Evolutionary conservation across 805 yeast species (phyloP).

Genomic region (Isabelozyma pseudorhagii): DNA sequence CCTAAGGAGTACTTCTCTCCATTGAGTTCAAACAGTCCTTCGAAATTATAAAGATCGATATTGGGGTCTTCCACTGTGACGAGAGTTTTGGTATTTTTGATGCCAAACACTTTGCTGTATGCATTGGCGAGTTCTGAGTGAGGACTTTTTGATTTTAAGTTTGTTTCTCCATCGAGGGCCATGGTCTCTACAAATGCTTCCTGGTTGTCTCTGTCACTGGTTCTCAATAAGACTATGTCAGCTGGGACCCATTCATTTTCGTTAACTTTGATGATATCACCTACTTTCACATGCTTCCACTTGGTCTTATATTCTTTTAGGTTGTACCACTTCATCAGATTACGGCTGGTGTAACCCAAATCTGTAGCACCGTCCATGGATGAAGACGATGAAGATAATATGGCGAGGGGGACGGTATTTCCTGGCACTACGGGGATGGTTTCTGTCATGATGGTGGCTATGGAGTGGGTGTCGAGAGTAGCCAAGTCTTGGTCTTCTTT

Average conservation of each 20-base stretch:
- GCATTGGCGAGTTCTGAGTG: conserved; percentile 57
- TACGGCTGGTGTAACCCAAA: conserved; percentile 10
- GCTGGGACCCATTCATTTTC: conserved; percentile 96
- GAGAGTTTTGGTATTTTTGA: conserved; percentile 49
- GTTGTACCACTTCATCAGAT: conserved; percentile 25
- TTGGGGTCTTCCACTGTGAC: conserved; percentile 89
- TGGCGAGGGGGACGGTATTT: conserved; percentile 1
- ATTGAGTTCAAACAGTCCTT: conserved; percentile 60
- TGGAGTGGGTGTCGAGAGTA: conserved; percentile 34
- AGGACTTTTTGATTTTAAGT: conserved; percentile 72
- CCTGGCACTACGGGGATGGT: conserved; percentile 19
- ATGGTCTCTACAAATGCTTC: conserved; percentile 84
- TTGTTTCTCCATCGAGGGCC: conserved; percentile 98
- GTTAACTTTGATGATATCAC: conserved; percentile 69
- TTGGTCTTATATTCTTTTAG: conserved; percentile 27
- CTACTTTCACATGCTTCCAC: conserved; percentile 87
- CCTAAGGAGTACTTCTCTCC: conserved; percentile 56
- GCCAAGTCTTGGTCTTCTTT: conserved; percentile 27
- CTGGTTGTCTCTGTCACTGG: conserved; percentile 56
- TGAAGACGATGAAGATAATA: conserved; percentile 1
- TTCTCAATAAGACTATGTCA: conserved; percentile 71
- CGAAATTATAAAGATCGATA: conserved; percentile 84
- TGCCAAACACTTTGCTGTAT: conserved; percentile 47
- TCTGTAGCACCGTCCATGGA: conserved; percentile 3
- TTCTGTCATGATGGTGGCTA: conserved; percentile 37